A percentile compares a stretch with the other conserved stretches of the same genome.
phyloP scores from a whole-genome alignment of 2,329 filamentous ascomycete genomes.

The Botryotinia convoluta region DNA sequence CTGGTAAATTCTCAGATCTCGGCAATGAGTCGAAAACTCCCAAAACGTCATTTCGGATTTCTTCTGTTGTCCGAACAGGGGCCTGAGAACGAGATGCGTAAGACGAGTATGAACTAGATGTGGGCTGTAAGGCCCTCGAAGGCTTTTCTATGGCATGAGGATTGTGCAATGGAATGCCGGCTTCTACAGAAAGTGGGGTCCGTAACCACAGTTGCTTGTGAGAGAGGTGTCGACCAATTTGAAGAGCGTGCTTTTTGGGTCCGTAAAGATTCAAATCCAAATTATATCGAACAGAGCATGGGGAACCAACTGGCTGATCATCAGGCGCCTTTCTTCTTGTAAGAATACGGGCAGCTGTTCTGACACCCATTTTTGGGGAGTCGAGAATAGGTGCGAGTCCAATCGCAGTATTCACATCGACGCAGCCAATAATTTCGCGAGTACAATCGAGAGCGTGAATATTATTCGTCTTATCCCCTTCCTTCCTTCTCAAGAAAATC shows the following conservation, averaged over 20 bases:
- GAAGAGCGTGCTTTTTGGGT: conserved; percentile 60
- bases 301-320: conserved; percentile 60
- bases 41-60: conserved; percentile 80
- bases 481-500: conserved; percentile 62
- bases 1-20: conserved; percentile 71
- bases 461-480: conserved; percentile 52
- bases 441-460: conserved; percentile 75
- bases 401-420: conserved; percentile 65
- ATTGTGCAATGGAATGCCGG: conserved; percentile 70
- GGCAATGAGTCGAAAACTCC: conserved; percentile 84
- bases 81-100: conserved; percentile 40
- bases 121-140: conserved; percentile 27
- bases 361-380: conserved; percentile 54
- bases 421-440: conserved; percentile 68
- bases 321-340: conserved; percentile 58
- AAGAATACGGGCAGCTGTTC: conserved; percentile 69
- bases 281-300: conserved; percentile 58
- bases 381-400: conserved; percentile 75
- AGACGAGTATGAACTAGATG: conserved; percentile 35
- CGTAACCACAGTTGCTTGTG: conserved; percentile 66
- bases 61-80: conserved; percentile 68
- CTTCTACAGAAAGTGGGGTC: conserved; percentile 62
- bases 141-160: conserved; percentile 54
- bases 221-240: conserved; percentile 66
- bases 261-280: conserved; percentile 79